These are phyloP conservation scores for Aspergillus floridensis DNA, from an alignment of 2,329 filamentous ascomycete species.

Conservation along the genomic window DNA sequence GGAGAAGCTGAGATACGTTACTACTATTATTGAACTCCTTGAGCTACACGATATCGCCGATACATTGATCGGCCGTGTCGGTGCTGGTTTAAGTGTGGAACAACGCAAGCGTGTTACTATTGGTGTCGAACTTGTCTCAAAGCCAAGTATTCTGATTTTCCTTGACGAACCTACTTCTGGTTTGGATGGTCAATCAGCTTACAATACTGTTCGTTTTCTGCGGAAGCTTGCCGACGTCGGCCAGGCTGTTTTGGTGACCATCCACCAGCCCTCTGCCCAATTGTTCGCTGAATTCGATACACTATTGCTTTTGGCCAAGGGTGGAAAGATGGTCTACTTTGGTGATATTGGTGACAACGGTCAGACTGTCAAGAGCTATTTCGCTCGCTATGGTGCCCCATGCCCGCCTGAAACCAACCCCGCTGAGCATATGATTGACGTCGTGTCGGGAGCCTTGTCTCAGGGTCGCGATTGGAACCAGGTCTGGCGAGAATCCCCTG, in stretches of 20 bases:
- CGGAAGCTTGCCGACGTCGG: constrained; percentile 63
- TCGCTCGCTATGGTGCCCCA: constrained; percentile 60
- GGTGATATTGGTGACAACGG: constrained; percentile 65
- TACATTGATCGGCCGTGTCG: constrained; percentile 54
- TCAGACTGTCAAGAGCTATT: constrained; percentile 63
- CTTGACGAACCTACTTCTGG: constrained; percentile 69
- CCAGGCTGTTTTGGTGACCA: constrained; percentile 68
- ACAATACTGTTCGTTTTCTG: constrained; percentile 64
- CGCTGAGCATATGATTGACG: constrained; percentile 57
- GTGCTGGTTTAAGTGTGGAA: constrained; percentile 56
- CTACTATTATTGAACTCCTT: constrained; percentile 62
- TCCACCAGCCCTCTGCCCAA: constrained; percentile 66
- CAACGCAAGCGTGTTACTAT: constrained; percentile 69
- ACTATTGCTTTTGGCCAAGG: constrained; percentile 63
- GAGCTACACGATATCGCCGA: constrained; percentile 64
- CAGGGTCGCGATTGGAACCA: constrained; percentile 66
- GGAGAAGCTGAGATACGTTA: constrained; percentile 64
- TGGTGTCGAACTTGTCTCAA: constrained; percentile 68
- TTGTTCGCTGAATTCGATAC: constrained; percentile 70
- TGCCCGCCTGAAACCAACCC: constrained; percentile 62
- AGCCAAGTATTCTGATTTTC: constrained; percentile 66
- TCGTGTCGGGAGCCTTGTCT: constrained; percentile 49
- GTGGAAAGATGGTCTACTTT: constrained; percentile 71
- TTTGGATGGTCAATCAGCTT: constrained; percentile 65
- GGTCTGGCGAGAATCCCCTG: constrained; percentile 65